Conservation (phyloP, 768 basidiomycete species). For the Pleurotus tuoliensis region DNA sequence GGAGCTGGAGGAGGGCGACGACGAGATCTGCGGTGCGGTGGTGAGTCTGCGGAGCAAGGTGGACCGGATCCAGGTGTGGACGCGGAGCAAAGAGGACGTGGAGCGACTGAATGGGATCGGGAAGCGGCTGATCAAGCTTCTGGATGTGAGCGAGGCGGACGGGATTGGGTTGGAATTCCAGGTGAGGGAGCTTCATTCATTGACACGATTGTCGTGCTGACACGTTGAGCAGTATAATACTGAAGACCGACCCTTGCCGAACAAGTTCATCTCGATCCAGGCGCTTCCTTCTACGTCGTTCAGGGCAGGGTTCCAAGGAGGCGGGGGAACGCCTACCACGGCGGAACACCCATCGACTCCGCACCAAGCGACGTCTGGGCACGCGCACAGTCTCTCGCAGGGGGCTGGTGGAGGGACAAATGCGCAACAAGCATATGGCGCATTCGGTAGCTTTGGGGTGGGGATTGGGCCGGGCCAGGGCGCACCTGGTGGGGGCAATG, state of each 20-base stretch:
- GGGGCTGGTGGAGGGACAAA: conserved; percentile 5
- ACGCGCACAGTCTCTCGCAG: conserved; percentile 10
- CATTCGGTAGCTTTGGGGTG: conserved; percentile 30
- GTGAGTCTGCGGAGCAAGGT: conserved; percentile 84
- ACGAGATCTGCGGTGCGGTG: conserved; percentile 82
- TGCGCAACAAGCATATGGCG: conserved; percentile 12
- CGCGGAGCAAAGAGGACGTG: conserved; percentile 79
- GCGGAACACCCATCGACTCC: conserved; percentile 20
- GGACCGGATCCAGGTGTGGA: conserved; percentile 92
- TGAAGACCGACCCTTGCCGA: conserved; percentile 78
- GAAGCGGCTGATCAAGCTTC: conserved; percentile 72
- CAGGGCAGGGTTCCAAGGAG: conserved; percentile 57
- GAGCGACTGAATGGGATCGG: conserved; percentile 83
- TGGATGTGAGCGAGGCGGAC: conserved; percentile 83
- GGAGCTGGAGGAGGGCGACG: conserved; percentile 59
- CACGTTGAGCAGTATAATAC: conserved; percentile 61
- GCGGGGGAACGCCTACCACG: conserved; percentile 14
- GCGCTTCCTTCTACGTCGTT: conserved; percentile 62
- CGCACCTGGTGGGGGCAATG: conserved; percentile 9
- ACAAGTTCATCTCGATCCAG: conserved; percentile 82
- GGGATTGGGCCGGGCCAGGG: conserved; percentile 12
- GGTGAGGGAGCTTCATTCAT: conserved; percentile 37
- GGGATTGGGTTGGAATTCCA: conserved; percentile 89
- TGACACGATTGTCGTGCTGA: neutral
- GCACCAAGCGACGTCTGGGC: conserved; percentile 12